These are phyloP conservation scores for Aureobasidium leucospermi DNA, from an alignment of 2,329 filamentous ascomycete species.

Conservation along the genomic window DNA sequence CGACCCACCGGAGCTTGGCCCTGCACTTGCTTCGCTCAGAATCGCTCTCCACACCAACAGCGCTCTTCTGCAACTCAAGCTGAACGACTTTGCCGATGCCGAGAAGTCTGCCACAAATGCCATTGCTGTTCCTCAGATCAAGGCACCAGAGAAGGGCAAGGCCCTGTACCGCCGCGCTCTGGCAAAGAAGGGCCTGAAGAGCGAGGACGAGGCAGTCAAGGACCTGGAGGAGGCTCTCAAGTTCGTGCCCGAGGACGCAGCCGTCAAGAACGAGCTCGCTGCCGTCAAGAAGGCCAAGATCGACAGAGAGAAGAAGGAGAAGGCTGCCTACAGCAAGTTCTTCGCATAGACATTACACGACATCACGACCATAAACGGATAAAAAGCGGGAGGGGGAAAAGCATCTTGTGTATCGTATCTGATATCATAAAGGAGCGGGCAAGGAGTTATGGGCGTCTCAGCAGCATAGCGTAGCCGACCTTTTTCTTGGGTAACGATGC, in stretches of 20 bases:
- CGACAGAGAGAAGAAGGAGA: conserved; percentile 76
- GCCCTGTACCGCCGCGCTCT: conserved; percentile 76
- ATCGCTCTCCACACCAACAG: conserved; percentile 85
- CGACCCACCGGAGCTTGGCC: conserved; percentile 61
- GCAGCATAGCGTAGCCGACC: background rate
- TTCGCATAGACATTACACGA: conserved; percentile 44
- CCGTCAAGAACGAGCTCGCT: conserved; percentile 66
- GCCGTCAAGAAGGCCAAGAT: conserved; percentile 69
- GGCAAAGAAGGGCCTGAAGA: conserved; percentile 69
- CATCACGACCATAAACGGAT: conserved; percentile 7
- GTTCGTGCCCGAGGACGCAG: conserved; percentile 59
- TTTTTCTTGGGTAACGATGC: background rate
- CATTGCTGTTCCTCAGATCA: conserved; percentile 56
- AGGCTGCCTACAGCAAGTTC: conserved; percentile 87
- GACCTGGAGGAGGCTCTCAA: conserved; percentile 38
- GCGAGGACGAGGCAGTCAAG: conserved; percentile 65
- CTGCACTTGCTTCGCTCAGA: conserved; percentile 64
- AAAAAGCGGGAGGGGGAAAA: background rate
- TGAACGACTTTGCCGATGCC: conserved; percentile 63
- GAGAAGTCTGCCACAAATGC: conserved; percentile 65
- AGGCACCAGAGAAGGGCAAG: conserved; percentile 78
- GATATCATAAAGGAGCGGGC: background rate
- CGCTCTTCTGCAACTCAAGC: conserved; percentile 77
- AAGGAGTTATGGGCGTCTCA: background rate
- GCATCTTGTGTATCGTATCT: background rate